These are phyloP conservation scores for Lenwebbia sp. DNA, from an alignment of 345 rosid genomes.

Conservation along the genomic window DNA sequence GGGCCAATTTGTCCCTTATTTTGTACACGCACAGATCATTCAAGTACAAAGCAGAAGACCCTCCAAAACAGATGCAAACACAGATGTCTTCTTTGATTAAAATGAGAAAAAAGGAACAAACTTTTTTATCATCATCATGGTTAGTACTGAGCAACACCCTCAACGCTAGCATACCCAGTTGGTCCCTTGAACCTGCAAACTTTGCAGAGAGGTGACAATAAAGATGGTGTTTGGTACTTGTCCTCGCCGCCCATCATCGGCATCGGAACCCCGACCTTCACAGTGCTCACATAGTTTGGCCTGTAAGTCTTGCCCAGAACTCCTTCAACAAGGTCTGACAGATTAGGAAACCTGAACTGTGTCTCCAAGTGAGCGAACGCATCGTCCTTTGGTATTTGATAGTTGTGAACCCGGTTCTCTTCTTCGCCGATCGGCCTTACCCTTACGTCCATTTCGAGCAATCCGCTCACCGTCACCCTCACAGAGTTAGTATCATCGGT, in stretches of 20 bases:
- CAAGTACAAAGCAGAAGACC: not conserved
- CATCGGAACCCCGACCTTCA: constrained; percentile 65
- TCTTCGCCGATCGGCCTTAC: constrained; percentile 51
- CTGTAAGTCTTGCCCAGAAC: constrained; percentile 70
- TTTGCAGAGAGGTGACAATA: constrained; percentile 48
- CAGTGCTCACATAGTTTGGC: constrained; percentile 54
- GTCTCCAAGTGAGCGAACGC: constrained; percentile 75
- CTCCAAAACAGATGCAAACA: not conserved
- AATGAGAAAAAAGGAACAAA: not conserved
- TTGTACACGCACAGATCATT: not conserved
- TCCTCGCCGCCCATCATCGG: constrained; percentile 87
- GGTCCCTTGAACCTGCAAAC: constrained; percentile 52
- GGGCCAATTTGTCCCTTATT: not conserved
- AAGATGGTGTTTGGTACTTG: constrained; percentile 63
- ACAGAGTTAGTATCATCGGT: constrained; percentile 46
- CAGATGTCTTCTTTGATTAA: not conserved
- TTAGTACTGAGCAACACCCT: constrained; percentile 4
- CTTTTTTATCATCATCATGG: not conserved
- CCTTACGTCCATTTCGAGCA: constrained; percentile 44
- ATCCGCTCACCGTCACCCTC: constrained; percentile 37
- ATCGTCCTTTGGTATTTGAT: constrained; percentile 51
- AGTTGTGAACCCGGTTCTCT: constrained; percentile 59
- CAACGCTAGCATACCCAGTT: constrained; percentile 13
- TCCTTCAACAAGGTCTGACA: constrained; percentile 56
- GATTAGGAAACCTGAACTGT: constrained; percentile 52